phyloP scores from a whole-genome alignment of 768 basidiomycete genomes.

The Symmetrospora coprosmae region DNA sequence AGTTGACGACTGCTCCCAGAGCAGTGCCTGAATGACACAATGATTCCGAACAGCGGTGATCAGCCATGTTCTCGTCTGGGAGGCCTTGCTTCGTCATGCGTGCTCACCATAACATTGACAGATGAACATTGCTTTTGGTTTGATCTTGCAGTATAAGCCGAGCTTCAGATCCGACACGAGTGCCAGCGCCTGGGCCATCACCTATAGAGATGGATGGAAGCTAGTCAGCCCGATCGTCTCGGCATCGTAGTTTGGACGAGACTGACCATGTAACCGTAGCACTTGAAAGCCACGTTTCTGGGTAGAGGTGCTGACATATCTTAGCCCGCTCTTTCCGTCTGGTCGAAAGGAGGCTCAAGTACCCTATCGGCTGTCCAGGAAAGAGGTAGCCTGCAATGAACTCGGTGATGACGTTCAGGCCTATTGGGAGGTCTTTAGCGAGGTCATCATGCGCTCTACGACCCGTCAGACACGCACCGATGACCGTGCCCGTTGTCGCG shows the following conservation, averaged over 20 bases:
- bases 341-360: too few relatives aligned
- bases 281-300: conserved; percentile 35
- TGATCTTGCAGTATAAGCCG: conserved; percentile 32
- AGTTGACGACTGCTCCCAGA: conserved; percentile 34
- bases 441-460: conserved; percentile 20
- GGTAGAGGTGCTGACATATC: too few relatives aligned
- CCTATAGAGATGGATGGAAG: not conserved
- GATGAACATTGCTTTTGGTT: conserved; percentile 31
- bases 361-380: conserved; percentile 31
- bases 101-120: conserved; percentile 28
- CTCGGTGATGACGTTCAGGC: conserved; percentile 36
- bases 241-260: not conserved
- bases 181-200: conserved; percentile 27
- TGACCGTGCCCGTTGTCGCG: conserved; percentile 21
- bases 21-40: too few relatives aligned
- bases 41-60: too few relatives aligned
- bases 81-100: not conserved
- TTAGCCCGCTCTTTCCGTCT: not conserved
- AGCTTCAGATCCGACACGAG: conserved; percentile 34
- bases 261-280: conserved; percentile 33
- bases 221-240: not conserved
- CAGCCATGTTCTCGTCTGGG: not conserved
- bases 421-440: conserved; percentile 25
- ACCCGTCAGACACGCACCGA: too few relatives aligned
- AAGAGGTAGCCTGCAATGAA: conserved; percentile 34